Base-by-base conservation (phyloP, 192 early-diverging fungal genomes). In the Podila minutissima region DNA sequence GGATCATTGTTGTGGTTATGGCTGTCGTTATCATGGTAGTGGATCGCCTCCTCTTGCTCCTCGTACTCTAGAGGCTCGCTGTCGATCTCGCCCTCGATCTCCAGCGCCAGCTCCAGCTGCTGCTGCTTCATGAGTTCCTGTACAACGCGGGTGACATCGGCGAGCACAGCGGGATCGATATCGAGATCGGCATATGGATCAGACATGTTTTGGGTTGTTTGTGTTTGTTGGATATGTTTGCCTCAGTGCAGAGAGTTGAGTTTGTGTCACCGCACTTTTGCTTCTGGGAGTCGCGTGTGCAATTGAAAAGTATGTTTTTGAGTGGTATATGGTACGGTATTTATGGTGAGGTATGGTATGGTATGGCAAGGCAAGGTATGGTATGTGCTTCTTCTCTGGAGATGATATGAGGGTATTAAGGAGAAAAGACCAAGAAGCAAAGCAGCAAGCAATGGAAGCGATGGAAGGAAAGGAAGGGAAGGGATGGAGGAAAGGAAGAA, bases 141-240 rank as follows among this genome's bases (percentile, higher is more conserved):
- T 5, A 79, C 77, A 1, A 81, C 71, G 13, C 77, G 66, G n/a
- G 77, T 66, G 38, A 81, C 77, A 41, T 81, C 77, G 12, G 77
- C 77, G 6, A 81, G 71, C 46, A 81, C 64, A 28, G 67, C 55
- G 17, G 77, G 77, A 29, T 81, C 77, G 49, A 81, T 81, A 22
- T 81, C 77, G 53, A 68, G 49, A 59, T 65, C 59, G 49, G 55
- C 20, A 55, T 49, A 26, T 24, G 37, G 62, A 37, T 10, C 59
- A 38, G 53, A n/a, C 63, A 64, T 48, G 29, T 17, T 46, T 22
- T 33, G 66, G 28, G 12, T 38, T 4, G 67, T 66, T 63, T 66
- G 60, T 28, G 60, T 68, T 6, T 60, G 55, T 46, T 41, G 20
- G 33, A 66, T 66, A 49, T 29, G 29, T 35, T 46, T 46, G 41